Base-by-base conservation (phyloP, 1,284 basidiomycete species). In the Cryptococcus sp. region DNA sequence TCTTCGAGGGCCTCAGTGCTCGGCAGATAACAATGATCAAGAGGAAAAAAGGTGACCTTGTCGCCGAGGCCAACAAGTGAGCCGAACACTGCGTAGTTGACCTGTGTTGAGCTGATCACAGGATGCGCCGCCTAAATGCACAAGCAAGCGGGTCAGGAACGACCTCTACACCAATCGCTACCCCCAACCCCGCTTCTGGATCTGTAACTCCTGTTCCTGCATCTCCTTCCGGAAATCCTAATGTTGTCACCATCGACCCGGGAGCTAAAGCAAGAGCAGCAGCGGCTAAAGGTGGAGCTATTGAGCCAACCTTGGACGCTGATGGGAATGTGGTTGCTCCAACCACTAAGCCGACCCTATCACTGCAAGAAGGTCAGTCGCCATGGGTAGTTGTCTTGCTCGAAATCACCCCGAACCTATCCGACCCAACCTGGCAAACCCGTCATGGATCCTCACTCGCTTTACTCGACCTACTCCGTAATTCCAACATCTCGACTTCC, bases 401-500 rank as follows among this genome's bases (percentile, higher is more conserved):
- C 59, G 80, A 93, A 3, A 79, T 99, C 7, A 85, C 88, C 61
- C 83, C 91, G 1, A 88, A 91, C 61, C 76, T 99, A 13, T 88
- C 93, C 60, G 90, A 74, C 62, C 82, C 87, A 0, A 81, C 84
- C 7, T 98, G 96, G 96, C 92, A 98, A 73, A 84, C 87, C 5
- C 81, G 96, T 46, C 96, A 99, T 66, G 96, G 96, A 43, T 88
- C 93, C 5, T 89, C 92, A 0, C 83, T 98, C 76, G 93, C 89
- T 2, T 74, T 98, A 25, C 82, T 92, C 49, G 94, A 98, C 66
- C 75, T 98, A 24, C 76, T 98, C 51, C 92, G 91, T 68, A 75
- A 83, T 1, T 19, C 39, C 11, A 41, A 14, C 11, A 91, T 96
- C 64, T 94, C 92, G 11, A 79, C 81, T 59, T 84, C 81, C 44